A percentile compares a stretch with the other conserved stretches of the same genome.
Evolutionary conservation across 306 rosid species (phyloP).

Genomic region (Castanospermum australe): DNA sequence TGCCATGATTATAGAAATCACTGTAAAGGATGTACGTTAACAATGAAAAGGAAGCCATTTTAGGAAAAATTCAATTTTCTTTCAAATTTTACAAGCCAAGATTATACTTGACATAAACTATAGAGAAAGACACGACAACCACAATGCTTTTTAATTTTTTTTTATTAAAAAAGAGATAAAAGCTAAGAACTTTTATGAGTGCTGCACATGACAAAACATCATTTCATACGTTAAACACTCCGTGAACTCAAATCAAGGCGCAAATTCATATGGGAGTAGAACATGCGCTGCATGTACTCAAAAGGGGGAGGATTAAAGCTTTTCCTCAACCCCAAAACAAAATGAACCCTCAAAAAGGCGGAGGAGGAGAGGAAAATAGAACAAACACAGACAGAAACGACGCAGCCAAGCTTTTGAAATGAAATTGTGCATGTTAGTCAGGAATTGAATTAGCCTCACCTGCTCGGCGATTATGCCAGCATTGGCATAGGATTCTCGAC

Average conservation of each 20-base stretch:
- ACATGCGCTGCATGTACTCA: conserved; percentile 30
- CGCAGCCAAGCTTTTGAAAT: neutral
- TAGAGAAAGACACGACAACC: conserved; percentile 20
- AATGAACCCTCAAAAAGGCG: neutral
- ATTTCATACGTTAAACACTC: conserved; percentile 24
- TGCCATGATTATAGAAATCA: conserved; percentile 6
- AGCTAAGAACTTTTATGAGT: conserved; percentile 25
- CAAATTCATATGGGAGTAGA: conserved; percentile 28
- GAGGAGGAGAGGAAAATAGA: neutral
- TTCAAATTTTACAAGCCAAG: conserved; percentile 3
- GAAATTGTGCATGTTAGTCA: neutral
- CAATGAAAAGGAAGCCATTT: neutral
- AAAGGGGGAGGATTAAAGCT: conserved; percentile 28
- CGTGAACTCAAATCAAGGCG: conserved; percentile 15
- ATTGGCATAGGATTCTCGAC: conserved; percentile 92
- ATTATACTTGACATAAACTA: conserved; percentile 10
- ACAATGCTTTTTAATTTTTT: conserved; percentile 29
- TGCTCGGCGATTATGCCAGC: conserved; percentile 97
- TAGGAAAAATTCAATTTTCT: neutral
- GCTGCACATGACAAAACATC: conserved; percentile 43
- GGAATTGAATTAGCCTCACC: conserved; percentile 49
- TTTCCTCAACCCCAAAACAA: neutral
- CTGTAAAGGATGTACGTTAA: neutral
- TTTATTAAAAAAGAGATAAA: conserved; percentile 27
- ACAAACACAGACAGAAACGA: neutral